Percentiles rank a stretch among this genome's conserved stretches.
These are phyloP conservation scores for Macadamia tetraphylla DNA, from an alignment of 164 flowering plant genomes.

Conservation along the genomic window DNA sequence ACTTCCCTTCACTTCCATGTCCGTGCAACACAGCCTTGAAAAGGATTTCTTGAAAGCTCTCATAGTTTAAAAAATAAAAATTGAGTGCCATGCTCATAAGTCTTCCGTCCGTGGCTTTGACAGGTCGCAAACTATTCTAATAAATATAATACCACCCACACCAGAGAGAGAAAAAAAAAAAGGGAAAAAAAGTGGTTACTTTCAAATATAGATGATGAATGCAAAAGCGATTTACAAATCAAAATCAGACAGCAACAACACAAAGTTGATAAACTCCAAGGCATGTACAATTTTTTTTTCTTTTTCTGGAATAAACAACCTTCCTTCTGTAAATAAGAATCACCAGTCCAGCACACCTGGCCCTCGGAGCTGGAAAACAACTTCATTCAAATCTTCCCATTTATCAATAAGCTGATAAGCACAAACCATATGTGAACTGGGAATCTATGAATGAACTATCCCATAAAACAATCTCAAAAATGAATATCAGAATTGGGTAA, in stretches of 20 bases:
- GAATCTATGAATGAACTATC: background rate
- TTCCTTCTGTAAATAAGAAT: background rate
- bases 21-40: no score
- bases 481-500: background rate
- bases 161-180: no score
- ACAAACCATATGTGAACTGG: background rate
- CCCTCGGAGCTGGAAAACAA: constrained; percentile 3
- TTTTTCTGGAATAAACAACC: background rate
- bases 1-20: no score
- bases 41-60: no score
- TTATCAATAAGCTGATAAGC: background rate
- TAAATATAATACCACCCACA: no score
- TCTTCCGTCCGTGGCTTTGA: no score
- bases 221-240: background rate
- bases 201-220: no score
- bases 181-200: no score
- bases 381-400: background rate
- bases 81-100: no score
- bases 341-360: background rate
- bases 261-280: background rate
- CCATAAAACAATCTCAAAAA: background rate
- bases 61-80: no score
- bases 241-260: constrained; percentile 1
- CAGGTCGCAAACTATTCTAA: no score
- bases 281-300: background rate